These are phyloP conservation scores for Phascolomyces articulosus DNA, from an alignment of 371 early-diverging fungal genomes.

Conservation along the genomic window DNA sequence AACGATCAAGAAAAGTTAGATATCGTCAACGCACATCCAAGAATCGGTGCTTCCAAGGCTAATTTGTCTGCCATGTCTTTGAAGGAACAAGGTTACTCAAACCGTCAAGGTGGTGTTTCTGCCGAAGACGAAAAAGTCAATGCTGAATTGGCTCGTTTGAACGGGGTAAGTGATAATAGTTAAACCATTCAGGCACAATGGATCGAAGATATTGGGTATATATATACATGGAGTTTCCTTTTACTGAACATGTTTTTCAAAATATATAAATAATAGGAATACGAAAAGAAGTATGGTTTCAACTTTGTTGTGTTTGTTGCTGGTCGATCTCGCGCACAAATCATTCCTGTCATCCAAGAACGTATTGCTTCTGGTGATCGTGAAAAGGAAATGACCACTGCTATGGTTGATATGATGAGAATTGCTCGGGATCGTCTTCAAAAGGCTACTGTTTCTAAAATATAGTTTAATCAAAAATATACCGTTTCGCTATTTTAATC, in stretches of 20 bases:
- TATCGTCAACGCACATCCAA: conserved; percentile 87
- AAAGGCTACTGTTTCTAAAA: conserved; percentile 38
- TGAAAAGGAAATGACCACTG: conserved; percentile 64
- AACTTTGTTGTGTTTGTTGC: conserved; percentile 91
- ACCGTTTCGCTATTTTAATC: conserved; percentile 7
- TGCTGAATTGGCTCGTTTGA: conserved; percentile 52
- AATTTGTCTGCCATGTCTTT: conserved; percentile 74
- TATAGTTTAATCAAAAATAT: conserved; percentile 2
- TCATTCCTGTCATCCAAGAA: conserved; percentile 75
- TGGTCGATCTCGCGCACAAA: conserved; percentile 70
- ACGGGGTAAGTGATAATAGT: too few relatives aligned
- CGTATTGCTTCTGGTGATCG: conserved; percentile 54
- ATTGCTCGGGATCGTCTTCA: conserved; percentile 80
- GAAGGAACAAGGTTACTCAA: conserved; percentile 75
- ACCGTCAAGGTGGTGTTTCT: conserved; percentile 22
- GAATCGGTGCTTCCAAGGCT: conserved; percentile 80
- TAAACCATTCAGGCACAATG: too few relatives aligned
- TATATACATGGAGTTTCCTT: too few relatives aligned
- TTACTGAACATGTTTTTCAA: too few relatives aligned
- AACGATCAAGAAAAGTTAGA: conserved; percentile 65
- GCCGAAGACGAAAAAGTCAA: conserved; percentile 41
- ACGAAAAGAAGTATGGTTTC: conserved; percentile 87
- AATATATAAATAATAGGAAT: conserved; percentile 38
- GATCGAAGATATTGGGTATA: too few relatives aligned
- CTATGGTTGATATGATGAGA: conserved; percentile 72